Conservation (phyloP, 2,329 filamentous ascomycete species). For the Cercospora sp. region DNA sequence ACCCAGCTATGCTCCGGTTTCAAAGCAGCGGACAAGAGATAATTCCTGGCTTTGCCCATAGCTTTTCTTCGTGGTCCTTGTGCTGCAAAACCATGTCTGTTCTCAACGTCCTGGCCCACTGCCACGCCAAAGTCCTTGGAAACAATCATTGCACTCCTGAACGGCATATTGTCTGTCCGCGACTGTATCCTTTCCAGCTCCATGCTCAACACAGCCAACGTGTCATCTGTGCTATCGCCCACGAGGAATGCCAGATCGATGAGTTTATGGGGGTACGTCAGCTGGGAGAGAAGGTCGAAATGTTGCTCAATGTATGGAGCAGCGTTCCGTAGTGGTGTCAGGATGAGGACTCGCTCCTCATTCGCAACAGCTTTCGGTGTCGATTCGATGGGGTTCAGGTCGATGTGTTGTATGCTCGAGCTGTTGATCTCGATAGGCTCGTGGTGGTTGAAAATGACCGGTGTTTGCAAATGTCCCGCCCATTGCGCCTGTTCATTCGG, state of each 20-base stretch:
- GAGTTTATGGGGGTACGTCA: slow-evolving; percentile 91
- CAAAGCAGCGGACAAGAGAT: slow-evolving; percentile 77
- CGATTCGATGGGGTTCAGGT: slow-evolving; percentile 82
- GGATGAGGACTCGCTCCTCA: slow-evolving; percentile 82
- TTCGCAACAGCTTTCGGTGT: slow-evolving; percentile 76
- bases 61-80: slow-evolving; percentile 88
- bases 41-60: slow-evolving; percentile 89
- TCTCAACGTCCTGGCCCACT: slow-evolving; percentile 74
- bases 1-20: slow-evolving; percentile 98
- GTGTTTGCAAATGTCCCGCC: slow-evolving; percentile 85
- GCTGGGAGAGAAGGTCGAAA: slow-evolving; percentile 85
- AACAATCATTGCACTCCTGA: slow-evolving; percentile 79
- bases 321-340: slow-evolving; percentile 91
- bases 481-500: slow-evolving; percentile 87
- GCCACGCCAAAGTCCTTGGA: slow-evolving; percentile 85
- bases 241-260: slow-evolving; percentile 96
- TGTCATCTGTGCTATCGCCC: slow-evolving; percentile 88
- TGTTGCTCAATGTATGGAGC: slow-evolving; percentile 79
- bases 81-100: slow-evolving; percentile 80
- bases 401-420: slow-evolving; percentile 72
- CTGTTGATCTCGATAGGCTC: slow-evolving; percentile 81
- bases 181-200: slow-evolving; percentile 89
- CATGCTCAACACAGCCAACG: slow-evolving; percentile 76
- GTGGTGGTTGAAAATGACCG: slow-evolving; percentile 95
- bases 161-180: slow-evolving; percentile 72